Evolutionary conservation across 73 alveolate species (phyloP), one percentile per base, ranked within the genome.

Genomic region (Uronychia setigera): DNA sequence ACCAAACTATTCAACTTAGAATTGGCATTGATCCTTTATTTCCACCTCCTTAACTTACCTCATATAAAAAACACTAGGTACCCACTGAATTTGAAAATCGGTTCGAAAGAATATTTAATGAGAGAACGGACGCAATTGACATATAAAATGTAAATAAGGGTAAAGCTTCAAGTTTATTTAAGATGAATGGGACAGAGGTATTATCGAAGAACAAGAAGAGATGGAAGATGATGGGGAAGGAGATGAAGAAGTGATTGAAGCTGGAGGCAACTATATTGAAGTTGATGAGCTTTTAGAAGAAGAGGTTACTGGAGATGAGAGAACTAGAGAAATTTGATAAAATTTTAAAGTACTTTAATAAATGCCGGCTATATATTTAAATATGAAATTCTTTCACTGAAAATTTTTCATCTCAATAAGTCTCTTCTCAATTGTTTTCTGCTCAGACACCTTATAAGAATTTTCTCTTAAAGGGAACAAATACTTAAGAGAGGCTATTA

Each of bases 171-270:
- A 57, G 13, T 26, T 46, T 11, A 46, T 46, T 46, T 5, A 5
- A n/a, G 92, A 84, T 34, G 95, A 77, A 58, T 75, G 60, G 57
- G 30, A 79, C 78, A 83, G 60, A 58, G 90, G 86, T 26, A 84
- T 83, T 33, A 84, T 89, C 35, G 85, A 76, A 29, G 92, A 84
- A 75, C 90, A 89, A 79, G 92, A 88, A 31, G 81, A 85, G 84
- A 88, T 83, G 35, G 78, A 35, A 80, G 77, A 78, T 57, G 89
- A 88, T 57, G 86, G 58, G 35, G 90, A 80, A 11, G 83, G 79
- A 26, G 94, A 88, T n/a, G 94, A 82, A 29, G 93, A 87, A 32
- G 85, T 46, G 67, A 5, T 46, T 46, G 67, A 46, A 5, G n/a
- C 19, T 46, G 67, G 19, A 46, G 67, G 19, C n/a, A 19, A 46